phyloP scores from a whole-genome alignment of 768 basidiomycete genomes.

The Lanmaoa rubissima region DNA sequence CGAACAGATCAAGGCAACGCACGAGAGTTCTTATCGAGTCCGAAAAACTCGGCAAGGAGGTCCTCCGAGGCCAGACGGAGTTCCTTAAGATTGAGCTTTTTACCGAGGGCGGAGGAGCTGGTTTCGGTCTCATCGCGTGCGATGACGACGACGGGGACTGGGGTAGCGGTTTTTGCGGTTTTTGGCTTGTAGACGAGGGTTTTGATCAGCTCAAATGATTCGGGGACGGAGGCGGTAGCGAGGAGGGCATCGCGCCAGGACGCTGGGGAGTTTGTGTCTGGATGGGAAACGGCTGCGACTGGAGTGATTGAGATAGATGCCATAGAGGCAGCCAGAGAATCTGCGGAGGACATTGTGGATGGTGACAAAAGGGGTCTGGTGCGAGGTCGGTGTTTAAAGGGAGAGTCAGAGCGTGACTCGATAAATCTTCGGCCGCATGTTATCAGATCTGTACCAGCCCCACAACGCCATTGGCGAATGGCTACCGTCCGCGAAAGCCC shows the following conservation, averaged over 20 bases:
- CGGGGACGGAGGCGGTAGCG: slow-evolving; percentile 48
- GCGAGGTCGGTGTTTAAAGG: slow-evolving; percentile 16
- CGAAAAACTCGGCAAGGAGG: slow-evolving; percentile 80
- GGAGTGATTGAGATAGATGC: slow-evolving; percentile 56
- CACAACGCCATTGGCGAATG: slow-evolving; percentile 6
- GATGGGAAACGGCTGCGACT: slow-evolving; percentile 52
- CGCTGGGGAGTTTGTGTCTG: slow-evolving; percentile 62
- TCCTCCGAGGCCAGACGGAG: slow-evolving; percentile 84
- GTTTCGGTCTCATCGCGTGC: slow-evolving; percentile 85
- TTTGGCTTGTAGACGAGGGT: slow-evolving; percentile 96
- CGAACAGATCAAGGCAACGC: slow-evolving; percentile 32
- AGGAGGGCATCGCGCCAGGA: slow-evolving; percentile 76
- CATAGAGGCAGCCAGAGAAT: slow-evolving; percentile 41
- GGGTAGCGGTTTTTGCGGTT: slow-evolving; percentile 83
- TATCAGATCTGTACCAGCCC: slow-evolving; percentile 22
- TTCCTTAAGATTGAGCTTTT: slow-evolving; percentile 83
- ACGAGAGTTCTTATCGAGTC: slow-evolving; percentile 84
- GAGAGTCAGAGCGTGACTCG: slow-evolving; percentile 25
- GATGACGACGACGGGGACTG: slow-evolving; percentile 85
- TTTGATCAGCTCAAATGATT: slow-evolving; percentile 72
- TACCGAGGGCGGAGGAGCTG: slow-evolving; percentile 71
- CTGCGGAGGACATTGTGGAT: slow-evolving; percentile 36
- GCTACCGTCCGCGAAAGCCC: slow-evolving; percentile 17
- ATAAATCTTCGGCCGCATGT: slow-evolving; percentile 9
- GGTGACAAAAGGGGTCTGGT: slow-evolving; percentile 7